phyloP scores from a whole-genome alignment of 306 rosid species.

The Medicago truncatula region DNA sequence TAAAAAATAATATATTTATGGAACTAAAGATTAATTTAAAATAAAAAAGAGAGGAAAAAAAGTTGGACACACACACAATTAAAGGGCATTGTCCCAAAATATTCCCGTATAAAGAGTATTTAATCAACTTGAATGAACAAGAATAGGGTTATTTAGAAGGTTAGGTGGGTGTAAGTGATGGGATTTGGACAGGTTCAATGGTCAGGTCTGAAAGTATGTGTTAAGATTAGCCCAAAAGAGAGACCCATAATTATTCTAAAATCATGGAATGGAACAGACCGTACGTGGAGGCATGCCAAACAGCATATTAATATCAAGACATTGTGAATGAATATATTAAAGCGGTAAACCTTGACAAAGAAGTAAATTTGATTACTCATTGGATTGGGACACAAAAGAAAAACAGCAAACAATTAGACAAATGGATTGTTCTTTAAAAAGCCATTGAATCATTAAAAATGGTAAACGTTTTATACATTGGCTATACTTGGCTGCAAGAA shows the following conservation, averaged over 20 bases:
- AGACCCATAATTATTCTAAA: slow-evolving; percentile 12
- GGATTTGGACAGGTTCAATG: slow-evolving; percentile 42
- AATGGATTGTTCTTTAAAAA: too few species aligned
- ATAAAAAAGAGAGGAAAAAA: neutral
- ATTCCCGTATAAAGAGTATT: neutral
- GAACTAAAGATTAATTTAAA: neutral
- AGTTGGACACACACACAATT: neutral
- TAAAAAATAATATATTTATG: too few species aligned
- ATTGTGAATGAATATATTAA: neutral
- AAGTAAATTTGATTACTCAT: neutral
- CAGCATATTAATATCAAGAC: neutral
- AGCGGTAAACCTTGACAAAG: neutral
- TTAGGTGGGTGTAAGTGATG: slow-evolving; percentile 28
- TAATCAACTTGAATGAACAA: neutral
- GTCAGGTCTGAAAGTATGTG: slow-evolving; percentile 1
- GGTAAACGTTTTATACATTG: too few species aligned
- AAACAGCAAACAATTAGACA: too few species aligned
- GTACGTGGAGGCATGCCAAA: slow-evolving; percentile 27
- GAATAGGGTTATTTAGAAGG: slow-evolving; percentile 3
- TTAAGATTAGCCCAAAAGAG: neutral
- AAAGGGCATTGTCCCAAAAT: neutral
- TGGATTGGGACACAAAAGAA: neutral
- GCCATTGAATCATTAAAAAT: too few species aligned
- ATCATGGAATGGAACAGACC: neutral
- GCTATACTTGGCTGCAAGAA: too few species aligned